A percentile compares a stretch with the other conserved stretches of the same genome.
phyloP scores from a whole-genome alignment of 2,329 filamentous ascomycete species.

The Exophiala sideris region DNA sequence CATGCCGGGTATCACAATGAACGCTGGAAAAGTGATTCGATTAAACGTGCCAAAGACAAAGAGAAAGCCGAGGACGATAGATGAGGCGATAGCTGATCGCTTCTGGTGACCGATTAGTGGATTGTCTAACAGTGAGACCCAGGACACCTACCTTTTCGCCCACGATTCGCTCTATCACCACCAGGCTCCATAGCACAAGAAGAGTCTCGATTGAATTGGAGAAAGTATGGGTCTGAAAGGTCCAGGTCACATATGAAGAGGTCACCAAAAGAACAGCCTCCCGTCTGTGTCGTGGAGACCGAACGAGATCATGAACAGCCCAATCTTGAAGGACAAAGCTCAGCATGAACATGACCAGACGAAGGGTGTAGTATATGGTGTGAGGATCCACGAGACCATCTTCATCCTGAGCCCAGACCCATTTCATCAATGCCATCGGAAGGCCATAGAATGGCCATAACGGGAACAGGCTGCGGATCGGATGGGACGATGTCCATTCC shows the following conservation, averaged over 20 bases:
- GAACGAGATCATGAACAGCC: slow-evolving; percentile 89
- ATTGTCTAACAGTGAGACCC: neutral
- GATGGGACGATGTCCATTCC: slow-evolving; percentile 87
- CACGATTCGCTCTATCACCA: slow-evolving; percentile 82
- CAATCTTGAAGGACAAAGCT: slow-evolving; percentile 98
- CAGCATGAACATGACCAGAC: slow-evolving; percentile 86
- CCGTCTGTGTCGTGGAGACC: slow-evolving; percentile 66
- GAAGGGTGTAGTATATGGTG: slow-evolving; percentile 82
- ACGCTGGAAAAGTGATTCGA: slow-evolving; percentile 94
- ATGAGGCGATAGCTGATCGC: slow-evolving; percentile 71
- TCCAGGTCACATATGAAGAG: slow-evolving; percentile 98
- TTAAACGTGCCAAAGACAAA: slow-evolving; percentile 88
- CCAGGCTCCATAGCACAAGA: slow-evolving; percentile 86
- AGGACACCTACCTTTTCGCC: slow-evolving; percentile 64
- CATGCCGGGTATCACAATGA: slow-evolving; percentile 77
- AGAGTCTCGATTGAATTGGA: slow-evolving; percentile 96
- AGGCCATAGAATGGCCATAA: slow-evolving; percentile 93
- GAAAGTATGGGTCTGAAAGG: slow-evolving; percentile 96
- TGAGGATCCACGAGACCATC: slow-evolving; percentile 75
- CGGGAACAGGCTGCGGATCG: slow-evolving; percentile 93
- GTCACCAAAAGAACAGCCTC: slow-evolving; percentile 79
- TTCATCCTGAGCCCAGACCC: slow-evolving; percentile 85
- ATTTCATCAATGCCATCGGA: slow-evolving; percentile 87
- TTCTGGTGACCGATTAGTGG: slow-evolving; percentile 48
- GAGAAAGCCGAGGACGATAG: slow-evolving; percentile 74